Base-by-base conservation (phyloP, 352 stramenopile genomes). In the Pythium insidiosum region DNA sequence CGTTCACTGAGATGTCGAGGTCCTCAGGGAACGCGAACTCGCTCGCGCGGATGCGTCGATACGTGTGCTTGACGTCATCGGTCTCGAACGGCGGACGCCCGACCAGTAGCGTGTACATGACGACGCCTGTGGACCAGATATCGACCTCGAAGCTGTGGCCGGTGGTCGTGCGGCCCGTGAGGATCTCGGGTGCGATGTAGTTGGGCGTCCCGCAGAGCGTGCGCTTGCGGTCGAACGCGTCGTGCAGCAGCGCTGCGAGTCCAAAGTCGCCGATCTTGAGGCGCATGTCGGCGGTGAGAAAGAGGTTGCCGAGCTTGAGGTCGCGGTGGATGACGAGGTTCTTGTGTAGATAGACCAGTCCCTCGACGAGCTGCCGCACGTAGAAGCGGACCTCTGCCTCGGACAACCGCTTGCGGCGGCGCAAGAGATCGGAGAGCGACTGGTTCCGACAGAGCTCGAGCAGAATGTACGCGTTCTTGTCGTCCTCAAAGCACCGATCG, bases 141-240 rank as follows among this genome's bases (percentile, higher is more conserved):
- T 99, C 96, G 4, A 98, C 96, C 58, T 99, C 91, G 58, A 98
- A 99, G 50, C 90, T 98, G 68, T 99, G 95, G 44, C 94, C 94
- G 20, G 84, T 73, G 11, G 75, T 72, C 11, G 76, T 68, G 33
- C 92, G 95, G 16, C 90, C 85, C 41, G 84, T 95, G 19, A 97
- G 70, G 40, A 97, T 93, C 55, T 97, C 88, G 0, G 88, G 88
- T 0, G 88, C 88, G 36, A 97, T 96, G 60, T 97, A 97, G 58
- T 96, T 96, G 13, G 88, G 87, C 10, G 88, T 97, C 7, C 88
- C 88, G 47, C 88, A 98, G 56, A 99, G 98, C 6, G 96, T 99
- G 13, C 86, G 84, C 22, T 97, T 95, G 42, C 96, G 95, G 50
- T 99, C 95, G 43, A 95, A 77, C 5, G 68, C 59, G 39, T 81